A percentile compares a stretch with the other conserved stretches of the same genome.
phyloP scores from a whole-genome alignment of 441 rosid genomes.

The Erysimum cheiri region DNA sequence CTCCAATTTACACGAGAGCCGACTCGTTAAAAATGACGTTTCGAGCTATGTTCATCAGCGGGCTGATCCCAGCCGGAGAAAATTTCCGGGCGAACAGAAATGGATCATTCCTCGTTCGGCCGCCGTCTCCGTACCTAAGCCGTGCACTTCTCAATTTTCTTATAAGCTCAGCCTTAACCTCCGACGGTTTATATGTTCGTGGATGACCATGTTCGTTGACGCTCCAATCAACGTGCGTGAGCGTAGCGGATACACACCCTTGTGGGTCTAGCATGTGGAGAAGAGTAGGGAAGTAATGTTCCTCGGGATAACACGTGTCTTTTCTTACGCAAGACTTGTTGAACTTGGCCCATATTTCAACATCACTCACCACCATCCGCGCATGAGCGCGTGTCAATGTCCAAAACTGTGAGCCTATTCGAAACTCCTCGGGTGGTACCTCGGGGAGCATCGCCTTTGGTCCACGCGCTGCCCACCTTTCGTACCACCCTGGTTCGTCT shows the following conservation, averaged over 20 bases:
- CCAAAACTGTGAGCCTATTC: constrained; percentile 91
- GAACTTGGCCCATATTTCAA: constrained; percentile 61
- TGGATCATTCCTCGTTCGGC: constrained; percentile 42
- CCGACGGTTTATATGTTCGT: constrained; percentile 50
- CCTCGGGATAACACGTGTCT: constrained; percentile 69
- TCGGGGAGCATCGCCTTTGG: constrained; percentile 65
- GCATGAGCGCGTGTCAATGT: constrained; percentile 69
- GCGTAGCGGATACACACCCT: constrained; percentile 54
- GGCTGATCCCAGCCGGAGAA: constrained; percentile 46
- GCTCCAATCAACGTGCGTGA: constrained; percentile 77
- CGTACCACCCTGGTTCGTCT: constrained; percentile 56
- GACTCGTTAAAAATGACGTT: constrained; percentile 57
- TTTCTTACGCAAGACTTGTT: constrained; percentile 53
- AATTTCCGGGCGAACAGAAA: constrained; percentile 73
- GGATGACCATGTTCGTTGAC: constrained; percentile 63
- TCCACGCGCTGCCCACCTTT: constrained; percentile 84
- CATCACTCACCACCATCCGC: constrained; percentile 55
- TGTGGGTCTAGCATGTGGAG: constrained; percentile 60
- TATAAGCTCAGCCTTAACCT: constrained; percentile 58
- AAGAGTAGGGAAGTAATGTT: constrained; percentile 74
- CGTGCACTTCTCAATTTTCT: constrained; percentile 41
- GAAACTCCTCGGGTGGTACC: constrained; percentile 59
- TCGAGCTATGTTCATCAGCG: constrained; percentile 51
- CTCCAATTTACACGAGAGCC: not conserved
- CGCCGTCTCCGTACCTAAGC: constrained; percentile 57